phyloP scores from a whole-genome alignment of 805 yeast genomes.

The Cyberlindnera euphorbiae region DNA sequence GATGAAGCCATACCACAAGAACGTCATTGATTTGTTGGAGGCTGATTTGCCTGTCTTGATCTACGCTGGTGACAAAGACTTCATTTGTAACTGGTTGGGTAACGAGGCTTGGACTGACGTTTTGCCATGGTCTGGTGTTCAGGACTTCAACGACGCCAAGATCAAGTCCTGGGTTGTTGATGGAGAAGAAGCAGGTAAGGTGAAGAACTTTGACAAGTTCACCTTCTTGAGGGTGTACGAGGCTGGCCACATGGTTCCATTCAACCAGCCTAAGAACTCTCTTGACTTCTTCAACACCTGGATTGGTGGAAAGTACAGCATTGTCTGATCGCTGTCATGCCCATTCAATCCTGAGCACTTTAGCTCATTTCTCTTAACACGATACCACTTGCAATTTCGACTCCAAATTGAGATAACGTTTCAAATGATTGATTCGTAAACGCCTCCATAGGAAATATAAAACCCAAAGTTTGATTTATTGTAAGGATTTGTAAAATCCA shows the following conservation, averaged over 20 bases:
- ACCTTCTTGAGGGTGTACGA: slow-evolving; percentile 81
- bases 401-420: too few relatives aligned
- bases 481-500: too few relatives aligned
- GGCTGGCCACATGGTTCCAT: slow-evolving; percentile 97
- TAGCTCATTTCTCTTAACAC: too few relatives aligned
- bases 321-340: slow-evolving; percentile 12
- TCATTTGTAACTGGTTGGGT: slow-evolving; percentile 96
- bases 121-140: slow-evolving; percentile 61
- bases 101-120: slow-evolving; percentile 80
- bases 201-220: slow-evolving; percentile 60
- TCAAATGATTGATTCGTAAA: too few relatives aligned
- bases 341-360: too few relatives aligned
- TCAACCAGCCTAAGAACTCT: slow-evolving; percentile 75
- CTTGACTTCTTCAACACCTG: slow-evolving; percentile 83
- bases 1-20: slow-evolving; percentile 83
- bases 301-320: slow-evolving; percentile 60
- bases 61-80: slow-evolving; percentile 95
- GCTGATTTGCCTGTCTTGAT: slow-evolving; percentile 74
- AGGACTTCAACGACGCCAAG: slow-evolving; percentile 45
- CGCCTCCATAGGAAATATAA: too few relatives aligned
- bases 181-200: slow-evolving; percentile 59
- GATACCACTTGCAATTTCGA: too few relatives aligned
- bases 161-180: slow-evolving; percentile 42
- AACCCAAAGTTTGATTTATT: too few relatives aligned
- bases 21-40: slow-evolving; percentile 68